These are phyloP conservation scores for Pythium vanterpoolii DNA, from an alignment of 352 stramenopile genomes.

Conservation along the genomic window DNA sequence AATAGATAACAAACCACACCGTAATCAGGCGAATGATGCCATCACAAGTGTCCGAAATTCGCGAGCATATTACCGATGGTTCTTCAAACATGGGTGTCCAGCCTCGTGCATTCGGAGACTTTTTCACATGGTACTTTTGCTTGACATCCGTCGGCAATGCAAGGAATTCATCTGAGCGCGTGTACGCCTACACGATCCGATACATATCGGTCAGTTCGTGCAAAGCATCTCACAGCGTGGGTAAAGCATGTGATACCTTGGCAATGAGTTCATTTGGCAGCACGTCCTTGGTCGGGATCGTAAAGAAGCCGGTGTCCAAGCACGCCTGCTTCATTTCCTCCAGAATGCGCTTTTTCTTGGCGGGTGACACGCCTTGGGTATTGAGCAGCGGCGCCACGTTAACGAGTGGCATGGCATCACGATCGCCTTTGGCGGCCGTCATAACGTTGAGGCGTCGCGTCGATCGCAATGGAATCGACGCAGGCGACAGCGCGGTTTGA, in stretches of 20 bases:
- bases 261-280: constrained; percentile 46
- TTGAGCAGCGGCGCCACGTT: constrained; percentile 58
- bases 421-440: constrained; percentile 45
- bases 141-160: constrained; percentile 59
- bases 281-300: constrained; percentile 60
- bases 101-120: constrained; percentile 61
- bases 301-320: constrained; percentile 71
- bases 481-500: constrained; percentile 13
- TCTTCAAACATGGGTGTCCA: constrained; percentile 86
- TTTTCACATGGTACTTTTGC: constrained; percentile 76
- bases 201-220: neutral
- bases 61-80: constrained; percentile 43
- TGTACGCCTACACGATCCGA: constrained; percentile 39
- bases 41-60: neutral
- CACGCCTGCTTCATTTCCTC: constrained; percentile 56
- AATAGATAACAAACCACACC: too few species aligned
- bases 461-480: constrained; percentile 15
- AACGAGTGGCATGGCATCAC: constrained; percentile 57
- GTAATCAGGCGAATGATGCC: neutral
- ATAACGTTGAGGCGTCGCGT: constrained; percentile 29
- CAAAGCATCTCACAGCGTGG: neutral
- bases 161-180: constrained; percentile 64
- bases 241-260: constrained; percentile 25
- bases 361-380: constrained; percentile 5
- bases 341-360: constrained; percentile 44